Conservation (phyloP, 495 filamentous ascomycete species). For the Pyronema omphalodes region DNA sequence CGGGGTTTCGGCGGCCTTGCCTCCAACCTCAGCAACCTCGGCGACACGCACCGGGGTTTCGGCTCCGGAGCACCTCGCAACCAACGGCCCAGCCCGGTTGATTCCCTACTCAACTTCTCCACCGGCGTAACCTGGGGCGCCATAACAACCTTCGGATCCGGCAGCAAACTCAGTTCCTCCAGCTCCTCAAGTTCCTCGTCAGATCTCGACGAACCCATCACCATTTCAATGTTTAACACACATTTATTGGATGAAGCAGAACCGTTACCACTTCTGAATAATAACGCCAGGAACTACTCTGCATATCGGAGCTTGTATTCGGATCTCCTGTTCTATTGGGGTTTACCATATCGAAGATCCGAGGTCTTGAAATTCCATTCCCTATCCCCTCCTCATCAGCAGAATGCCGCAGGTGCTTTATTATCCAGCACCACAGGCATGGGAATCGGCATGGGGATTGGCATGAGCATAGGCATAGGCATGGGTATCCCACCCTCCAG, state of each 20-base stretch:
- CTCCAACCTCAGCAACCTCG: constrained; percentile 10
- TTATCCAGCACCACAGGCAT: too few species aligned
- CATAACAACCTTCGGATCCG: constrained; percentile 37
- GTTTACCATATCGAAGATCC: constrained; percentile 50
- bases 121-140: constrained; percentile 47
- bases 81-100: constrained; percentile 48
- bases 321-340: constrained; percentile 64
- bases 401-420: too few species aligned
- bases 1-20: constrained; percentile 13
- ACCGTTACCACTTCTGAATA: constrained; percentile 34
- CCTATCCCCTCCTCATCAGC: constrained; percentile 32
- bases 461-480: too few species aligned
- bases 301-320: constrained; percentile 68
- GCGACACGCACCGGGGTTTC: constrained; percentile 17
- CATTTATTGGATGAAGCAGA: constrained; percentile 60
- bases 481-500: too few species aligned
- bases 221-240: constrained; percentile 53
- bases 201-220: constrained; percentile 31
- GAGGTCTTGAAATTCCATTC: constrained; percentile 74
- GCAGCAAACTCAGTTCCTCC: constrained; percentile 27
- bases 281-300: constrained; percentile 38
- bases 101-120: constrained; percentile 41
- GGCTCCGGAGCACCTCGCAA: constrained; percentile 40
- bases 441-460: too few species aligned
- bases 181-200: constrained; percentile 24